Conservation (phyloP, 306 rosid genomes). For the Acacia melanoxylon region DNA sequence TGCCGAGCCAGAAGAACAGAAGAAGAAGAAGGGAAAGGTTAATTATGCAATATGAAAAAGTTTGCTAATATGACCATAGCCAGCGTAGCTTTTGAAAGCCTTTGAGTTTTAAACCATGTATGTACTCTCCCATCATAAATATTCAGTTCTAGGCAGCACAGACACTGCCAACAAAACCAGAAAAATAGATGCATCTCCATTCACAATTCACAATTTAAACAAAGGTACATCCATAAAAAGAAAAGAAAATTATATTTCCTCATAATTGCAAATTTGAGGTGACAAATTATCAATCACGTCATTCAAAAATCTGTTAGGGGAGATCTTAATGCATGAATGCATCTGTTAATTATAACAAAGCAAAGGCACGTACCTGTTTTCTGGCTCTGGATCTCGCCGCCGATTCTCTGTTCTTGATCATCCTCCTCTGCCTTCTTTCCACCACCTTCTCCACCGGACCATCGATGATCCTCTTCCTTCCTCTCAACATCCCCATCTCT, state of each 20-base stretch:
- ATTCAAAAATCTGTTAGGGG: neutral
- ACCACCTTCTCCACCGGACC: slow-evolving; percentile 81
- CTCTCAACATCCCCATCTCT: slow-evolving; percentile 57
- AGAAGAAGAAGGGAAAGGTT: neutral
- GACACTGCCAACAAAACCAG: neutral
- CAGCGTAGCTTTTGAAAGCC: neutral
- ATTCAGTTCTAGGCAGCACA: neutral
- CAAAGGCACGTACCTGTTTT: slow-evolving; percentile 58
- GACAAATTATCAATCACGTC: neutral
- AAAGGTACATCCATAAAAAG: neutral
- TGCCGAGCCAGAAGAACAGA: slow-evolving; percentile 12
- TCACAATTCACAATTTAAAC: neutral
- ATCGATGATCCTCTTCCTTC: slow-evolving; percentile 64
- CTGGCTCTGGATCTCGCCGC: slow-evolving; percentile 93
- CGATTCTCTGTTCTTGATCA: slow-evolving; percentile 88
- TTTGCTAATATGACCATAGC: neutral
- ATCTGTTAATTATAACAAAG: neutral
- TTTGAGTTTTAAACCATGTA: neutral
- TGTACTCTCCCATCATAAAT: neutral
- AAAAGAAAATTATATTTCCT: neutral
- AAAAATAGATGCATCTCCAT: neutral
- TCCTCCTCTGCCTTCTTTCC: slow-evolving; percentile 91
- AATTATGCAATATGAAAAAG: neutral
- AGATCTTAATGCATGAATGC: neutral
- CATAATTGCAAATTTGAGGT: neutral